Evolutionary conservation across 2,329 filamentous ascomycete species (phyloP).

Genomic region (Ascochyta fabae): DNA sequence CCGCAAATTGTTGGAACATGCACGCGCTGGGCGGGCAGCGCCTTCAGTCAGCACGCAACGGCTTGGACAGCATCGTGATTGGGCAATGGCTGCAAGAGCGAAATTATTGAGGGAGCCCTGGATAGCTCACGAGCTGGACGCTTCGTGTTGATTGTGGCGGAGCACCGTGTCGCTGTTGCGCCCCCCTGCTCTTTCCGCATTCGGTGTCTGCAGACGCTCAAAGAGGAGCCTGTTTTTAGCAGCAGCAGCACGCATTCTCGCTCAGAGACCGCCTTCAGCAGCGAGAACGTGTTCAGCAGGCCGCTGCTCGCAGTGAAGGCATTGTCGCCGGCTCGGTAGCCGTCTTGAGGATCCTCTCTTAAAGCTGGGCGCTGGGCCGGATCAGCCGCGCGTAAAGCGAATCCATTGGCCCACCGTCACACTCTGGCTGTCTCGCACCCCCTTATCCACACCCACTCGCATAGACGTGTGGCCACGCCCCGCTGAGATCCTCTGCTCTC

Average conservation of each 20-base stretch:
- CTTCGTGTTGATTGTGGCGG: conserved; percentile 33
- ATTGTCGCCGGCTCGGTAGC: conserved; percentile 6
- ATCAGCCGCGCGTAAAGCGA: conserved; percentile 13
- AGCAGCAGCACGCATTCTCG: conserved; percentile 3
- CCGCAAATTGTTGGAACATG: conserved; percentile 13
- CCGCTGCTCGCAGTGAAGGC: conserved; percentile 8
- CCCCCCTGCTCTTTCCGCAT: conserved; percentile 24
- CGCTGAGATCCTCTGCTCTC: conserved; percentile 28
- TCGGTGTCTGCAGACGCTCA: conserved; percentile 17
- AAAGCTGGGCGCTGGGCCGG: conserved; percentile 23
- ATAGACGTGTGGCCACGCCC: conserved; percentile 27
- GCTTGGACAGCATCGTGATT: conserved; percentile 5
- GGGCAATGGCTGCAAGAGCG: background rate
- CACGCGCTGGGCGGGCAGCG: conserved; percentile 14
- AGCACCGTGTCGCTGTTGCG: conserved; percentile 19
- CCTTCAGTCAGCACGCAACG: conserved; percentile 7
- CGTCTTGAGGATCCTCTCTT: conserved; percentile 10
- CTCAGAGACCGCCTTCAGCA: conserved; percentile 10
- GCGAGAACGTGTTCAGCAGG: conserved; percentile 1
- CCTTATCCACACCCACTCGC: conserved; percentile 30
- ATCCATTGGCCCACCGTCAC: conserved; percentile 23
- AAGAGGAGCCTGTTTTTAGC: conserved; percentile 21
- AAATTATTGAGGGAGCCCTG: conserved; percentile 19
- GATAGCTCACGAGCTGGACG: conserved; percentile 8
- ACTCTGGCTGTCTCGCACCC: conserved; percentile 41